phyloP scores from a whole-genome alignment of 2,329 filamentous ascomycete genomes.

The Cytospora chrysosperma region DNA sequence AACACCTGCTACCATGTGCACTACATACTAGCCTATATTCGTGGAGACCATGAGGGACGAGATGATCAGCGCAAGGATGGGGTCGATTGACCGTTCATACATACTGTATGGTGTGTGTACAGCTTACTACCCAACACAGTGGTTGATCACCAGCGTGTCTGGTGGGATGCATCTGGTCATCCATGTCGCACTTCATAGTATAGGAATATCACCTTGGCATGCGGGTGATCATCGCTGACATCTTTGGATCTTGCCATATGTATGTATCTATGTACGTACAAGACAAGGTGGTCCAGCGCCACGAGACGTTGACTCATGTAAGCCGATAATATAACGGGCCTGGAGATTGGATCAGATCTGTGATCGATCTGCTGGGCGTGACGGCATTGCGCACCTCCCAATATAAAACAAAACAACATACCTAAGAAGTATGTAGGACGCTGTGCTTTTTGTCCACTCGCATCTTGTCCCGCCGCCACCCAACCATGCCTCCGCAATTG shows the following conservation, averaged over 20 bases:
- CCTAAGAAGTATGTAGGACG: no score
- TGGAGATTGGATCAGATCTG: no score
- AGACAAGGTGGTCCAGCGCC: no score
- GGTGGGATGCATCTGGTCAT: background rate
- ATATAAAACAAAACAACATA: background rate
- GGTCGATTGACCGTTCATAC: background rate
- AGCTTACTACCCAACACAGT: background rate
- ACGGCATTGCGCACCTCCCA: no score
- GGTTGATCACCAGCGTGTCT: background rate
- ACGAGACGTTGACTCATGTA: no score
- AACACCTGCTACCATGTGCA: background rate
- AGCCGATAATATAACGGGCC: no score
- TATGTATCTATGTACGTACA: no score
- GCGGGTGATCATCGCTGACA: background rate
- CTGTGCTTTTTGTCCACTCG: background rate
- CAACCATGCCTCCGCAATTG: no score
- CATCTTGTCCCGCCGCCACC: background rate
- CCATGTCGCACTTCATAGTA: background rate
- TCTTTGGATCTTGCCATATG: no score
- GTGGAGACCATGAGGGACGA: background rate
- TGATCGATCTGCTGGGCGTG: no score
- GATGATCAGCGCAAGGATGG: background rate
- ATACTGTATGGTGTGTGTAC: no score
- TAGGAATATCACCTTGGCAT: background rate
- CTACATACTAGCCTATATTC: background rate